These are phyloP conservation scores for Colletotrichum tabaci DNA, from an alignment of 2,329 filamentous ascomycete species.

Conservation along the genomic window DNA sequence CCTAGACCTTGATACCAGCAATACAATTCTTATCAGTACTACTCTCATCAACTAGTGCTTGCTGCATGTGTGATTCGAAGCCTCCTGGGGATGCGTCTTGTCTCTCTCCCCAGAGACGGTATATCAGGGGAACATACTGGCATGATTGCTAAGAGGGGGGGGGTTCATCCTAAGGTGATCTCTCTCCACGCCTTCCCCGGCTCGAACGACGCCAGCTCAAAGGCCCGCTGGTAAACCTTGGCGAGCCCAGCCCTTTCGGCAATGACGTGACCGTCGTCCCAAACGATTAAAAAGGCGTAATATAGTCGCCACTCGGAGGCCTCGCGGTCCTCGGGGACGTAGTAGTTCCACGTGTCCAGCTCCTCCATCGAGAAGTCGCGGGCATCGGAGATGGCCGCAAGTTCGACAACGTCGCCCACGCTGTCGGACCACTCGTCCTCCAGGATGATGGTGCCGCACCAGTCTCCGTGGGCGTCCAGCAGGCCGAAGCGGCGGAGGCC, in stretches of 20 bases:
- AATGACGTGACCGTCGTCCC: background rate
- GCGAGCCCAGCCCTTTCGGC: slow-evolving; percentile 7
- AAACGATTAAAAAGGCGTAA: background rate
- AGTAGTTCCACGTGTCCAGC: slow-evolving; percentile 7
- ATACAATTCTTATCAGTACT: background rate
- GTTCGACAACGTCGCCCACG: background rate
- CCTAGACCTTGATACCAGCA: slow-evolving; percentile 5
- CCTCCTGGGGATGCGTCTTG: background rate
- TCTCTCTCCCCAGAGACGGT: background rate
- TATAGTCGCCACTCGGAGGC: slow-evolving; percentile 1
- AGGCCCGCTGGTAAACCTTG: slow-evolving; percentile 8
- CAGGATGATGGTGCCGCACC: background rate
- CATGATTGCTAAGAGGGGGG: background rate
- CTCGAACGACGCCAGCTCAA: slow-evolving; percentile 10
- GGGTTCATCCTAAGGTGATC: background rate
- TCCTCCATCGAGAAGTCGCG: slow-evolving; percentile 8
- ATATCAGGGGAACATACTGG: background rate
- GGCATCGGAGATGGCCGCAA: background rate
- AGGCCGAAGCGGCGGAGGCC: slow-evolving; percentile 14
- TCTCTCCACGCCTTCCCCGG: slow-evolving; percentile 13
- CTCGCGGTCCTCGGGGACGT: slow-evolving; percentile 1
- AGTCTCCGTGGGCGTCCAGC: background rate
- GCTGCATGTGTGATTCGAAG: background rate
- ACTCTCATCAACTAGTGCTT: background rate
- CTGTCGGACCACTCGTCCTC: background rate